Conservation (phyloP, 257 asterid species). For the Nicotiana noctiflora region DNA sequence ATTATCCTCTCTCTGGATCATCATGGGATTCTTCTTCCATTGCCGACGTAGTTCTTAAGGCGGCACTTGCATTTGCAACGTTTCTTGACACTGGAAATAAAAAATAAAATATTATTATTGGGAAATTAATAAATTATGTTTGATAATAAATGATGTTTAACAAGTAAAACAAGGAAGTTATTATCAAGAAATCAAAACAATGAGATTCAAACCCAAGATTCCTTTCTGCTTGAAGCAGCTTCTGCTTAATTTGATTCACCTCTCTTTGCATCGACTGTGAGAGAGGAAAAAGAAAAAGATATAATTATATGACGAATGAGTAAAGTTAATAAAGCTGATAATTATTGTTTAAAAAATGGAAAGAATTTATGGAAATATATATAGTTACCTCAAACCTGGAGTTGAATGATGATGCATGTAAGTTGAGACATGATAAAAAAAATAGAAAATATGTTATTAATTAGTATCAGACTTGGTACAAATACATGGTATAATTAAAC, state of each 20-base stretch:
- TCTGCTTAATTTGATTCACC: background rate
- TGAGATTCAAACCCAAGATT: background rate
- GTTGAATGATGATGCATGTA: background rate
- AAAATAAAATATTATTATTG: background rate
- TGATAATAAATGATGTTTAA: background rate
- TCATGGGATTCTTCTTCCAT: background rate
- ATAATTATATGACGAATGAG: too few relatives aligned
- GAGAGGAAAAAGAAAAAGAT: background rate
- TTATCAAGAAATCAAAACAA: background rate
- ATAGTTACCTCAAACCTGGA: conserved; percentile 3
- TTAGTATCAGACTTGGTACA: background rate
- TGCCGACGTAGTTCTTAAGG: background rate
- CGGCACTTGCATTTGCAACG: background rate
- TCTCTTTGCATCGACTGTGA: background rate
- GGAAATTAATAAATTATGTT: background rate
- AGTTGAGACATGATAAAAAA: background rate
- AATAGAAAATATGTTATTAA: background rate
- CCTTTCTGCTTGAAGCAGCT: background rate
- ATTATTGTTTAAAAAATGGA: background rate
- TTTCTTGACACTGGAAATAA: background rate
- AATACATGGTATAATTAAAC: background rate
- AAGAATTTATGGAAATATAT: background rate
- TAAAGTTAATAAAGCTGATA: background rate
- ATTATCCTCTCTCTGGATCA: background rate
- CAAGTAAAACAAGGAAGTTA: too few relatives aligned